Base-by-base conservation (phyloP, 2,329 filamentous ascomycete species). In the Aspergillus sp. region DNA sequence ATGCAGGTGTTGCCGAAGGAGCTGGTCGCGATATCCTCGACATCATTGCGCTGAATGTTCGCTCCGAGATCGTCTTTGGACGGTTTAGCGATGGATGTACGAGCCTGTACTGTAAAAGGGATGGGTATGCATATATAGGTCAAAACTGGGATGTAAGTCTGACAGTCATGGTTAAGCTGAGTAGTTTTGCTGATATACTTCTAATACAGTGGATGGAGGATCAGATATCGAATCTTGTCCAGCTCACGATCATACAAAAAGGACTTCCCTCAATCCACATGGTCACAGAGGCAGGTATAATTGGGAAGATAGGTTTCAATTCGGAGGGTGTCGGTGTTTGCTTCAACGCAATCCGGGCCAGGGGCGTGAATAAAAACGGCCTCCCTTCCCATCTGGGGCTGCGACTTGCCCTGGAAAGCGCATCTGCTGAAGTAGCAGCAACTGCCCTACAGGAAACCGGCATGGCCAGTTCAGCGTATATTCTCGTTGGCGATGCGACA, bases 91-190 rank as follows among this genome's bases (percentile, higher is more conserved):
- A 52, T 11, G 49, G 49, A 4, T 52, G 49, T 14, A 52, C 49
- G 23, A 11, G n/a, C 5, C 35, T 52, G 9, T 31, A 31, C 27
- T 31, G 27, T 11, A 1, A 9, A 31, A 8, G 27, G 8, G 27
- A 11, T 31, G 27, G 49, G 24, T n/a, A 44, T 24, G 23, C 37
- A 17, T n/a, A 43, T 43, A 39, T 52, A 0, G 49, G 21, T 8
- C 49, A 52, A n/a, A 52, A 52, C 19, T 52, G 49, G 49, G 49
- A 52, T n/a, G 49, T 52, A 31, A 19, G 49, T 31, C 7, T 27
- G 1, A 31, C 9, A 31, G 8, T 4, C 21, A 1, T 3, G 2
- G 7, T 12, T 23, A 45, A 14, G 7, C 44, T 33, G 8, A 31
- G 9, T 11, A 31, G 27, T 31, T 9, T 3, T 11, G 27, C 27